phyloP scores from a whole-genome alignment of 306 rosid genomes.

The Castanospermum australe region DNA sequence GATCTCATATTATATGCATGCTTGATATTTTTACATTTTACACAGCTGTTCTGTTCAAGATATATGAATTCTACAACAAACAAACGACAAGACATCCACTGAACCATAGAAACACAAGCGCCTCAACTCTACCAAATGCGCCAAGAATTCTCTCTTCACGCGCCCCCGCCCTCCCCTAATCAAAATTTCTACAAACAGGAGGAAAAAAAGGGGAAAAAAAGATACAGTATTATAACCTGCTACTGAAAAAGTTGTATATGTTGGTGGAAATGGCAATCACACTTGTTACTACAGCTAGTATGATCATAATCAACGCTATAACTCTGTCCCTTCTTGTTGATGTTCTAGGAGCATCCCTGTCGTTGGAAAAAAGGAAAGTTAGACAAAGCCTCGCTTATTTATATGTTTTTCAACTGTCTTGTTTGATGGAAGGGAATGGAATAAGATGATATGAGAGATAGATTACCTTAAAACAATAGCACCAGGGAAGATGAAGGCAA shows the following conservation, averaged over 20 bases:
- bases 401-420: neutral
- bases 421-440: neutral
- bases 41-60: neutral
- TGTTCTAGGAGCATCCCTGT: conserved; percentile 74
- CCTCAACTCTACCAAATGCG: conserved; percentile 7
- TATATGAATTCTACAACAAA: neutral
- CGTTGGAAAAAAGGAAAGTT: neutral
- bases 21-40: conserved; percentile 8
- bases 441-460: neutral
- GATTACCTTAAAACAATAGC: conserved; percentile 77
- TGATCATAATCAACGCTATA: conserved; percentile 61
- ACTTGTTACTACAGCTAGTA: conserved; percentile 67
- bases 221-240: neutral
- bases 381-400: neutral
- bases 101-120: neutral
- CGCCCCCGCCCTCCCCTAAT: neutral
- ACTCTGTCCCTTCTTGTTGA: conserved; percentile 61
- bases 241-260: conserved; percentile 37
- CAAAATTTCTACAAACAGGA: conserved; percentile 8
- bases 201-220: neutral
- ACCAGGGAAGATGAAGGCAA: conserved; percentile 90
- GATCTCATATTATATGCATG: neutral
- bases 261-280: conserved; percentile 69
- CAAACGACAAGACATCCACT: neutral
- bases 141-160: neutral